Conservation (phyloP, 1,284 basidiomycete species). For the Irpex rosettiformis region DNA sequence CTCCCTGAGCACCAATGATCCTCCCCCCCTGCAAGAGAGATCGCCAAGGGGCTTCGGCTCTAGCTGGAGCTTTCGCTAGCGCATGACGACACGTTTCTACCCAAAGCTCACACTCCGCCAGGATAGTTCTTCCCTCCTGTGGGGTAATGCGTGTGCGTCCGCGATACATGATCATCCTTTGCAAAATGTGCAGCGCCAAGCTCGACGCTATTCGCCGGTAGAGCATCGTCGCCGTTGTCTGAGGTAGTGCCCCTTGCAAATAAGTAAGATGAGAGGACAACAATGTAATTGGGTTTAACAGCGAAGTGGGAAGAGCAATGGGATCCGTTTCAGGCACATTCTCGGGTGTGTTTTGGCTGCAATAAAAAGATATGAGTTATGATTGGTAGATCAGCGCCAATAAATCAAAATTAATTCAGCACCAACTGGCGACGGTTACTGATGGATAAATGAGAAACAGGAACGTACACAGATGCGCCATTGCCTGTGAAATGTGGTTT, state of each 20-base stretch:
- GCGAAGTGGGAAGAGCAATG: slow-evolving; percentile 56
- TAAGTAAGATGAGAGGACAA: slow-evolving; percentile 71
- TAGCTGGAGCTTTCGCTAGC: slow-evolving; percentile 32
- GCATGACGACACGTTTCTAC: slow-evolving; percentile 66
- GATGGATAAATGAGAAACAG: not conserved
- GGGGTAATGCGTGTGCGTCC: slow-evolving; percentile 57
- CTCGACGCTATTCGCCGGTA: slow-evolving; percentile 70
- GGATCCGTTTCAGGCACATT: slow-evolving; percentile 30
- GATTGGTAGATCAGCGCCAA: no score
- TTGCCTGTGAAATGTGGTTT: slow-evolving; percentile 55
- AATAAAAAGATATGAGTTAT: no score
- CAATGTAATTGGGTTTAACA: slow-evolving; percentile 69
- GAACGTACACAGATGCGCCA: slow-evolving; percentile 19
- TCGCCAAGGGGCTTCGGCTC: slow-evolving; percentile 64
- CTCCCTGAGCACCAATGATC: slow-evolving; percentile 57
- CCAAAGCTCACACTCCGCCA: slow-evolving; percentile 76
- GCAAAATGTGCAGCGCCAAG: slow-evolving; percentile 71
- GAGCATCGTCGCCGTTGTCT: slow-evolving; percentile 47
- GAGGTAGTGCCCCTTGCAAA: slow-evolving; percentile 59
- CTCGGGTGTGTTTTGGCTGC: slow-evolving; percentile 25
- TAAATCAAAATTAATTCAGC: not conserved
- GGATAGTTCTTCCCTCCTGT: slow-evolving; percentile 52
- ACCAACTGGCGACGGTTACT: not conserved
- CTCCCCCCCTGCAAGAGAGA: slow-evolving; percentile 64
- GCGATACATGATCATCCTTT: slow-evolving; percentile 78